Conservation (phyloP, 768 basidiomycete species). For the Omphalotus guepiniiformis region DNA sequence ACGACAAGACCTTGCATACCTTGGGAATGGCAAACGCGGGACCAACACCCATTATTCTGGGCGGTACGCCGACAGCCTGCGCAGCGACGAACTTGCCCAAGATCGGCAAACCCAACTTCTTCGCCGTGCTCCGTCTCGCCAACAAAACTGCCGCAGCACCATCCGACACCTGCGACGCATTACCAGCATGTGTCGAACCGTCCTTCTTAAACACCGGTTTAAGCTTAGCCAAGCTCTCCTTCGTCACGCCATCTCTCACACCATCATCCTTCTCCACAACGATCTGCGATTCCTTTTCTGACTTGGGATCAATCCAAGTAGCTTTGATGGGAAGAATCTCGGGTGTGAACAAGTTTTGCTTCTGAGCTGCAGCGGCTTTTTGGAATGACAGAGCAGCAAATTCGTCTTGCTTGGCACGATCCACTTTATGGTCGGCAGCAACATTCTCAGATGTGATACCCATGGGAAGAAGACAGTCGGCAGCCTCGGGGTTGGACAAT, state of each 20-base stretch:
- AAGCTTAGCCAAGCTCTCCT: slow-evolving; percentile 71
- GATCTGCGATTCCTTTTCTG: slow-evolving; percentile 60
- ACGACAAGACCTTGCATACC: slow-evolving; percentile 17
- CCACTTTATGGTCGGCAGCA: slow-evolving; percentile 68
- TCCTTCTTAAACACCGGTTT: slow-evolving; percentile 82
- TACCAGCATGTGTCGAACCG: slow-evolving; percentile 79
- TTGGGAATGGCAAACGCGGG: slow-evolving; percentile 86
- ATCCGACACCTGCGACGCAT: slow-evolving; percentile 88
- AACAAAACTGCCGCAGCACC: slow-evolving; percentile 90
- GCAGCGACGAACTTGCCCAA: slow-evolving; percentile 80
- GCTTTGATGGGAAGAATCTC: slow-evolving; percentile 84
- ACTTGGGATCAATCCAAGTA: slow-evolving; percentile 67
- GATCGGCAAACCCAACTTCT: slow-evolving; percentile 80
- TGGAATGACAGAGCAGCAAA: slow-evolving; percentile 85
- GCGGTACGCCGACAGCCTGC: slow-evolving; percentile 73
- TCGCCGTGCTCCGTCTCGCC: slow-evolving; percentile 73
- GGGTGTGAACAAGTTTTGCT: slow-evolving; percentile 73
- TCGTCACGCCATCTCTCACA: slow-evolving; percentile 79
- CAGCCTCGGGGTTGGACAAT: slow-evolving; percentile 60
- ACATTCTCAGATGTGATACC: slow-evolving; percentile 96
- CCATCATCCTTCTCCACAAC: slow-evolving; percentile 83
- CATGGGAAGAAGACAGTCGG: slow-evolving; percentile 85
- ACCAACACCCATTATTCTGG: slow-evolving; percentile 88
- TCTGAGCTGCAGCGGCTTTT: slow-evolving; percentile 77
- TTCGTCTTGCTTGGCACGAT: slow-evolving; percentile 74